These are phyloP conservation scores for Naematelia encephala DNA, from an alignment of 768 basidiomycete species.

Conservation along the genomic window DNA sequence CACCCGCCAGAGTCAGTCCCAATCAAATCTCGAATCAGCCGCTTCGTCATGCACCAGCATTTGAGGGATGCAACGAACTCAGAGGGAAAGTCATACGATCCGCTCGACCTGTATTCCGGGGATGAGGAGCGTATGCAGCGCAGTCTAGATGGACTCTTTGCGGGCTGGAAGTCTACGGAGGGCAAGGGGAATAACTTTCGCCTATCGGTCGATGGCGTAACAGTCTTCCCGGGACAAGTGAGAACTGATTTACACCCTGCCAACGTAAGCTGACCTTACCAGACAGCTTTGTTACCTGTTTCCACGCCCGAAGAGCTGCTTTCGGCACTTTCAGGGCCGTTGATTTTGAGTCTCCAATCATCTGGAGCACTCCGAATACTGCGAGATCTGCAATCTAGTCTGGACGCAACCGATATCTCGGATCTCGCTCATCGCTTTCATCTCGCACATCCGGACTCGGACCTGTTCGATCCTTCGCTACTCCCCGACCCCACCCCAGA, in stretches of 20 bases:
- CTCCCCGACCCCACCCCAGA: slow-evolving; percentile 12
- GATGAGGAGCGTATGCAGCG: slow-evolving; percentile 60
- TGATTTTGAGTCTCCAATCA: slow-evolving; percentile 13
- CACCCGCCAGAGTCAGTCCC: slow-evolving; percentile 60
- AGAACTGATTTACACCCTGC: neutral
- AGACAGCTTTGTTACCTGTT: neutral
- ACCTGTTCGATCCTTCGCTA: slow-evolving; percentile 20
- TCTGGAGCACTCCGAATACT: slow-evolving; percentile 58
- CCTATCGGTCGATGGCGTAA: slow-evolving; percentile 66
- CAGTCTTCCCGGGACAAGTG: neutral
- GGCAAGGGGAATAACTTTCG: slow-evolving; percentile 77
- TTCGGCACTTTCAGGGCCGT: slow-evolving; percentile 1
- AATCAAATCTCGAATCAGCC: slow-evolving; percentile 70
- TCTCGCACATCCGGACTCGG: slow-evolving; percentile 9
- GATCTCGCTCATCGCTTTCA: slow-evolving; percentile 57
- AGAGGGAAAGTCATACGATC: slow-evolving; percentile 62
- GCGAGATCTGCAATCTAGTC: slow-evolving; percentile 64
- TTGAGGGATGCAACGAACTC: slow-evolving; percentile 5
- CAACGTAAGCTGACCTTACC: neutral
- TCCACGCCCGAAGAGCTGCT: slow-evolving; percentile 5
- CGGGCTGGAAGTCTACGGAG: slow-evolving; percentile 64
- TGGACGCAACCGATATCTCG: slow-evolving; percentile 83
- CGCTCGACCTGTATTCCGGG: slow-evolving; percentile 82
- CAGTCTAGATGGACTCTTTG: slow-evolving; percentile 70
- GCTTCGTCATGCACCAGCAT: slow-evolving; percentile 85